Conservation (phyloP, 148 eudicot genomes). For the Suaeda aralocaspica region DNA sequence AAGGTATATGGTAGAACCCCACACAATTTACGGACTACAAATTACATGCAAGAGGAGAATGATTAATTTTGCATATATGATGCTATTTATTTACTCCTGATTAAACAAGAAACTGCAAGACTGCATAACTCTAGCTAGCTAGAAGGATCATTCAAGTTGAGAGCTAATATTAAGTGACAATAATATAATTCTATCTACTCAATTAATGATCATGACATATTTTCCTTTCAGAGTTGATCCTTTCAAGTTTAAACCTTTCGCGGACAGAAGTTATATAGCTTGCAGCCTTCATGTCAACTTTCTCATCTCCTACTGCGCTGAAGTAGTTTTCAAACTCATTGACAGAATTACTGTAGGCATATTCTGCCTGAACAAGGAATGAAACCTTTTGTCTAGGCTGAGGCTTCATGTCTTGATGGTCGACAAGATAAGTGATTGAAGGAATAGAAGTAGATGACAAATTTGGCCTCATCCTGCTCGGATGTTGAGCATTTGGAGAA, state of each 20-base stretch:
- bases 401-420: slow-evolving; percentile 35
- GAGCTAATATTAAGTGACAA: background rate
- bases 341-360: slow-evolving; percentile 6
- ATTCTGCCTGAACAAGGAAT: slow-evolving; percentile 21
- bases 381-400: slow-evolving; percentile 34
- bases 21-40: too few relatives aligned
- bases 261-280: slow-evolving; percentile 53
- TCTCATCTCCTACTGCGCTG: slow-evolving; percentile 33
- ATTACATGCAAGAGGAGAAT: too few relatives aligned
- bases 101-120: too few relatives aligned
- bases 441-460: slow-evolving; percentile 10
- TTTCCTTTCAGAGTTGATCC: slow-evolving; percentile 28
- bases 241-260: slow-evolving; percentile 53
- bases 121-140: too few relatives aligned
- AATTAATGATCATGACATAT: slow-evolving; percentile 12
- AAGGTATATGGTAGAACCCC: too few relatives aligned
- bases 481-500: slow-evolving; percentile 10
- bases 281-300: slow-evolving; percentile 55
- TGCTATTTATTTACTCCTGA: too few relatives aligned
- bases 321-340: slow-evolving; percentile 31
- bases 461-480: slow-evolving; percentile 17
- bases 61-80: too few relatives aligned
- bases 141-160: too few relatives aligned
- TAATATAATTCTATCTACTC: background rate
- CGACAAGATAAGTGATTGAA: slow-evolving; percentile 35